Evolutionary conservation across 805 yeast genomes (phyloP).

Genomic region (Teunomyces atbi): DNA sequence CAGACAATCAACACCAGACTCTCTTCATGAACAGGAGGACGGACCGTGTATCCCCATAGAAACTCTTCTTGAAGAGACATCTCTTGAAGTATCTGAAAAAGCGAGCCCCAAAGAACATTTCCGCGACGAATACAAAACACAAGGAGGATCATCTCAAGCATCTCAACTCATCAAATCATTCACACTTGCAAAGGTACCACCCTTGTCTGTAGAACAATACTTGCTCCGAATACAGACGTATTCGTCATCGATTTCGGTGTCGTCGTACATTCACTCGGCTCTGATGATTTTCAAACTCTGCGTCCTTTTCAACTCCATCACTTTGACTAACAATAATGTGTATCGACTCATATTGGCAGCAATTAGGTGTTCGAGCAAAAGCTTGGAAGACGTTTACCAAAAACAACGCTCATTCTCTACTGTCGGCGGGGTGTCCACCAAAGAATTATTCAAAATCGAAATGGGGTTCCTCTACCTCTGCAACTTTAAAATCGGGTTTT

Average conservation of each 20-base stretch:
- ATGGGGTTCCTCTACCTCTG: conserved; percentile 48
- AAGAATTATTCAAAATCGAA: conserved; percentile 49
- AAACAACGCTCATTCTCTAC: conserved; percentile 42
- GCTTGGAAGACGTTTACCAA: conserved; percentile 45
- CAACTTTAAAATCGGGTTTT: conserved; percentile 49
- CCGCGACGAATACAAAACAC: conserved; percentile 8
- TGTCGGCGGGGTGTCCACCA: conserved; percentile 42
- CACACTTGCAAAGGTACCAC: conserved; percentile 34
- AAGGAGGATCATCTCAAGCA: conserved; percentile 19
- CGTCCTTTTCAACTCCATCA: conserved; percentile 30
- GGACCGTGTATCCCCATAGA: conserved; percentile 22
- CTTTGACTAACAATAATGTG: conserved; percentile 35
- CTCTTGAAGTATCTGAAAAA: conserved; percentile 7
- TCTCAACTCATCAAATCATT: conserved; percentile 30
- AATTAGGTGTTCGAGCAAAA: conserved; percentile 39
- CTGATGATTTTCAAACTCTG: conserved; percentile 35
- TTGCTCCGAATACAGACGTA: conserved; percentile 37
- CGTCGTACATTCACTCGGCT: conserved; percentile 40
- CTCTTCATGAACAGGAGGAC: conserved; percentile 11
- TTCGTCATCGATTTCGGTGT: conserved; percentile 38
- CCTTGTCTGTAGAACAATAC: conserved; percentile 34
- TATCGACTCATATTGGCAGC: conserved; percentile 39
- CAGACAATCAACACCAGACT: conserved; percentile 16
- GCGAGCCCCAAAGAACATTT: conserved; percentile 12
- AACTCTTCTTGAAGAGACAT: conserved; percentile 14